These are phyloP conservation scores for Chaetothyriales sp. DNA, from an alignment of 2,329 filamentous ascomycete species.

Conservation along the genomic window DNA sequence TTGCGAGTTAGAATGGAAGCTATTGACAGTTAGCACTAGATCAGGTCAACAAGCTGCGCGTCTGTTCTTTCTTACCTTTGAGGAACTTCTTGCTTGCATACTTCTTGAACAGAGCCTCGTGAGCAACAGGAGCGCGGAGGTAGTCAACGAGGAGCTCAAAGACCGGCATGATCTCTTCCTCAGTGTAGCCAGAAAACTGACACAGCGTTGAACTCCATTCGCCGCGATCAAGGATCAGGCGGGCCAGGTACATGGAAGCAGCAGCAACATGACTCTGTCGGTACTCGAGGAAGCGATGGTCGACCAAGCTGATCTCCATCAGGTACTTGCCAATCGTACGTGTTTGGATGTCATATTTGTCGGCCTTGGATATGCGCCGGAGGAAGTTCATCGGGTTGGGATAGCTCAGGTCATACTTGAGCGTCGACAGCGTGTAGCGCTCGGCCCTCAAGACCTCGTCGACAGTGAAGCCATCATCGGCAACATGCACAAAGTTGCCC, in stretches of 20 bases:
- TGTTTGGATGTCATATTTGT: constrained; percentile 97
- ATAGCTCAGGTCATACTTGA: constrained; percentile 96
- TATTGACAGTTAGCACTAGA: constrained; percentile 27
- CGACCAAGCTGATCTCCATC: constrained; percentile 89
- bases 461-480: constrained; percentile 90
- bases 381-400: constrained; percentile 99
- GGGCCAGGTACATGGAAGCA: constrained; percentile 85
- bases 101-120: constrained; percentile 99
- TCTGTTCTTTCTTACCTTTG: constrained; percentile 58
- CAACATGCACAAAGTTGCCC: constrained; percentile 90
- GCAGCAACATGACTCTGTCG: constrained; percentile 82
- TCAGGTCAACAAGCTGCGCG: not conserved
- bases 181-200: constrained; percentile 84
- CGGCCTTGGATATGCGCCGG: constrained; percentile 93
- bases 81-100: constrained; percentile 99
- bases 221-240: constrained; percentile 77
- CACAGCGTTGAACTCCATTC: constrained; percentile 79
- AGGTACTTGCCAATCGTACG: constrained; percentile 95
- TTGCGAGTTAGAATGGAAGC: constrained; percentile 80
- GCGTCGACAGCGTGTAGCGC: constrained; percentile 74
- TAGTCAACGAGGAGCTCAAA: constrained; percentile 95
- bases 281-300: constrained; percentile 83
- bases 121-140: constrained; percentile 71
- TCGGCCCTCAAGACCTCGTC: constrained; percentile 95
- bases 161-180: constrained; percentile 84